Percentiles rank a stretch among this genome's conserved stretches.
Conservation (phyloP, 2,329 filamentous ascomycete genomes). For the Trichoderma polysporum region DNA sequence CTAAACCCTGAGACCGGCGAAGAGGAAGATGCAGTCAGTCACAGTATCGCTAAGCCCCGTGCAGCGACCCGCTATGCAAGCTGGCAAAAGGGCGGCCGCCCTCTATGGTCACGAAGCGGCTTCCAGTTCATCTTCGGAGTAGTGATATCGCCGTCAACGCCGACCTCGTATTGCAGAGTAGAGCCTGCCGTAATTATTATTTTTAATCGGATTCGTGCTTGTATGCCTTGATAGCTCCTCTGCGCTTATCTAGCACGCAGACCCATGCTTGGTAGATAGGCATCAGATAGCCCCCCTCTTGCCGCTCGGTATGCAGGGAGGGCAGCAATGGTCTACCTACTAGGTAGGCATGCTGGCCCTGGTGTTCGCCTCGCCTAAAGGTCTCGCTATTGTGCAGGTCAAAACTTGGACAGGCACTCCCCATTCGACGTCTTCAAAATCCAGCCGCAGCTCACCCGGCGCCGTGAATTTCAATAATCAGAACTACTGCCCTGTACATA, state of each 20-base stretch:
- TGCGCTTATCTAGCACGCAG: not conserved
- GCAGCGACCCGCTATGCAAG: not conserved
- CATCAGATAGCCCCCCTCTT: not conserved
- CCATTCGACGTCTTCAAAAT: not conserved
- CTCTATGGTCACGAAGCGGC: not conserved
- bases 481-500: not conserved
- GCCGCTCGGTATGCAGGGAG: not conserved
- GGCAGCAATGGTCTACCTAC: not conserved
- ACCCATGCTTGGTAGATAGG: not conserved
- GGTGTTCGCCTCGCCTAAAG: not conserved
- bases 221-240: not conserved
- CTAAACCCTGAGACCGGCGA: conserved; percentile 6
- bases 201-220: not conserved
- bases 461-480: not conserved
- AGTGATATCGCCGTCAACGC: not conserved
- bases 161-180: not conserved
- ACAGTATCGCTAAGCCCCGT: not conserved
- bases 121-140: not conserved
- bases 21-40: conserved; percentile 6
- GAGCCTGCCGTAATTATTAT: not conserved
- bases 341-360: not conserved
- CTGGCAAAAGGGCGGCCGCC: not conserved
- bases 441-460: not conserved
- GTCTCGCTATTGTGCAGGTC: not conserved
- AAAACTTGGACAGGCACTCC: not conserved